These are phyloP conservation scores for Allium fistulosum DNA, from an alignment of 106 monocot genomes.

Conservation along the genomic window DNA sequence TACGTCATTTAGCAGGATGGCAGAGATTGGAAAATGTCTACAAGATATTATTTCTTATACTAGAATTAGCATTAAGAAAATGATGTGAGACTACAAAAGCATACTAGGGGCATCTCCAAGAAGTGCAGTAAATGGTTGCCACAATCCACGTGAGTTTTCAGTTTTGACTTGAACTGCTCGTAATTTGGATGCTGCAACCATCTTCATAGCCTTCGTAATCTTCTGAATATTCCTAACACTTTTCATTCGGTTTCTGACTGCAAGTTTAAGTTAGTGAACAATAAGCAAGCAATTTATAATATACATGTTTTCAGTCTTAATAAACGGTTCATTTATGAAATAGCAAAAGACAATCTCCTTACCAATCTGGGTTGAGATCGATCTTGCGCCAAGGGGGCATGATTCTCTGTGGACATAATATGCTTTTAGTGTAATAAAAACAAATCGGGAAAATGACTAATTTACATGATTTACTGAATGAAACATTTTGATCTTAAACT, in stretches of 20 bases:
- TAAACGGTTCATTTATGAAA: too few relatives aligned
- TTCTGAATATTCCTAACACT: conserved; percentile 97
- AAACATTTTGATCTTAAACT: too few relatives aligned
- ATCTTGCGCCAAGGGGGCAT: conserved; percentile 40
- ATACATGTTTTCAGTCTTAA: too few relatives aligned
- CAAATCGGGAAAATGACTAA: too few relatives aligned
- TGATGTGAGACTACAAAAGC: background rate
- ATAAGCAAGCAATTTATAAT: background rate
- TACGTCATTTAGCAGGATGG: background rate
- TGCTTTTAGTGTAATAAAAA: too few relatives aligned
- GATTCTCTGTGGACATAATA: conserved; percentile 32
- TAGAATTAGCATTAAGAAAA: too few relatives aligned
- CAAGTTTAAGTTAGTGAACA: conserved; percentile 5
- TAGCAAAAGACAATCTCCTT: background rate
- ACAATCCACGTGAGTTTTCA: conserved; percentile 83
- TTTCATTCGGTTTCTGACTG: conserved; percentile 94
- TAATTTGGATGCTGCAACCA: conserved; percentile 96
- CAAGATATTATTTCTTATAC: too few relatives aligned
- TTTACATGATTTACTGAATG: too few relatives aligned
- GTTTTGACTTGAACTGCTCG: conserved; percentile 74
- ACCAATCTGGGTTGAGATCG: conserved; percentile 90
- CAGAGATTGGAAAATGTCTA: background rate
- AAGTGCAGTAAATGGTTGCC: conserved; percentile 93
- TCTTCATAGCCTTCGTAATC: conserved; percentile 99
- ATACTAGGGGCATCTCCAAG: conserved; percentile 82